These are phyloP conservation scores for Suillus paluster DNA, from an alignment of 768 basidiomycete genomes.

Conservation along the genomic window DNA sequence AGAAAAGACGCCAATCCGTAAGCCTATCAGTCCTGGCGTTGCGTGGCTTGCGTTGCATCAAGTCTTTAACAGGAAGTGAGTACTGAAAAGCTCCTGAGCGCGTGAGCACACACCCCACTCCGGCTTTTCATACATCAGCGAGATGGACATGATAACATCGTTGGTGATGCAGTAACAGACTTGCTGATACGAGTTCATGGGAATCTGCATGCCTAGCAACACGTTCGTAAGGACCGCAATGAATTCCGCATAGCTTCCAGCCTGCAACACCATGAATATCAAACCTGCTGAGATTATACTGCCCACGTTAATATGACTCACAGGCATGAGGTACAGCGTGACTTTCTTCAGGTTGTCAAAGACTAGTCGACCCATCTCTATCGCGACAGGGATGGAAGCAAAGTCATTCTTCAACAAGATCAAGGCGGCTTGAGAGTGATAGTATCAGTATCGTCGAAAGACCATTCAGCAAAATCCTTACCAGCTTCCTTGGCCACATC, in stretches of 20 bases:
- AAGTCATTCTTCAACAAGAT: conserved; percentile 56
- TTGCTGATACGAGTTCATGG: conserved; percentile 53
- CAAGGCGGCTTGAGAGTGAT: conserved; percentile 30
- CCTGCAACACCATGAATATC: conserved; percentile 22
- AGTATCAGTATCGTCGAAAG: background rate
- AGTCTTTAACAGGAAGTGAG: conserved; percentile 26
- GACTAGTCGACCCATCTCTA: conserved; percentile 53
- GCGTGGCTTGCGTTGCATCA: conserved; percentile 46
- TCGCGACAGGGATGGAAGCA: conserved; percentile 52
- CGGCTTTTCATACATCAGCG: conserved; percentile 47
- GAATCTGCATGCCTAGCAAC: conserved; percentile 54
- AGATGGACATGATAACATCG: conserved; percentile 47
- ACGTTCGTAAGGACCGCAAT: conserved; percentile 55
- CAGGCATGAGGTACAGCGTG: conserved; percentile 39
- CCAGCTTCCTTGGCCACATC: conserved; percentile 53
- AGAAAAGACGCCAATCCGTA: conserved; percentile 51
- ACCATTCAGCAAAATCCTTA: conserved; percentile 30
- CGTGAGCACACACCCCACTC: conserved; percentile 35
- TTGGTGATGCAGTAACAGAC: conserved; percentile 50
- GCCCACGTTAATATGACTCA: conserved; percentile 11
- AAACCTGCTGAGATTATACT: background rate
- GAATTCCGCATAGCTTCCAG: conserved; percentile 55
- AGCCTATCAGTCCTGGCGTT: conserved; percentile 50
- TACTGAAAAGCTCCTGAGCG: background rate
- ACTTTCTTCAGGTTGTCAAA: conserved; percentile 57